Evolutionary conservation across 2,329 filamentous ascomycete species (phyloP).

Genomic region (Coniella lustricola): DNA sequence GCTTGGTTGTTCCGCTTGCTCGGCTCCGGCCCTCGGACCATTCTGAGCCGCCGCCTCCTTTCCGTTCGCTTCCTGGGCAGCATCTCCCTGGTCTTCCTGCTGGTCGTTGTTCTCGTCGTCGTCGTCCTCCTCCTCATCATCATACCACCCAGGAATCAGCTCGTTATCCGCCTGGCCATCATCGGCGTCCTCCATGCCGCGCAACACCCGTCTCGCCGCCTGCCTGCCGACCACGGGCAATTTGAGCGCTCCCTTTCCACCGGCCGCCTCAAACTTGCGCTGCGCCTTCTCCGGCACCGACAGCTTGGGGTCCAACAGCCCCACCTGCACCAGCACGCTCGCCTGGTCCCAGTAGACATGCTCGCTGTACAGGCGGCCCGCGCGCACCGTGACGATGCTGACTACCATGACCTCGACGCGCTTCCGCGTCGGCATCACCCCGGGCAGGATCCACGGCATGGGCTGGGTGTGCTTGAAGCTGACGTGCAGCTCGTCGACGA

Average conservation of each 20-base stretch:
- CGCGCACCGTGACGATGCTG: slow-evolving; percentile 51
- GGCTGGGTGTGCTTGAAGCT: slow-evolving; percentile 50
- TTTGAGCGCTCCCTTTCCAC: slow-evolving; percentile 24
- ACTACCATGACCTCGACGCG: slow-evolving; percentile 50
- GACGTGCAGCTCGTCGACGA: slow-evolving; percentile 57
- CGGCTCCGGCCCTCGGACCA: too few species aligned
- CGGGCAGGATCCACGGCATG: slow-evolving; percentile 56
- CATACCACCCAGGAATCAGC: slow-evolving; percentile 30
- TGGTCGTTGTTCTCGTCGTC: neutral
- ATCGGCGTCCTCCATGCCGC: slow-evolving; percentile 27
- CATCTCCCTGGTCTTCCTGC: neutral
- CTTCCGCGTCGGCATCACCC: slow-evolving; percentile 47
- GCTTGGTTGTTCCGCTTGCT: too few species aligned
- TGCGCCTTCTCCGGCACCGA: slow-evolving; percentile 26
- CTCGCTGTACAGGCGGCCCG: slow-evolving; percentile 54
- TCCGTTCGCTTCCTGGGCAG: too few species aligned
- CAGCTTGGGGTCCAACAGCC: slow-evolving; percentile 40
- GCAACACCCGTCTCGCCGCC: slow-evolving; percentile 31
- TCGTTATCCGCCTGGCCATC: slow-evolving; percentile 38
- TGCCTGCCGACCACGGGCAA: slow-evolving; percentile 34
- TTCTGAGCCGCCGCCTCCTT: too few species aligned
- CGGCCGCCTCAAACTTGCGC: slow-evolving; percentile 25
- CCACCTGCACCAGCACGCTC: slow-evolving; percentile 52
- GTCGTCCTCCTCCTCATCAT: slow-evolving; percentile 22
- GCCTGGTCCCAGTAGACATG: slow-evolving; percentile 61